phyloP scores from a whole-genome alignment of 1,284 basidiomycete species.

The Cryptococcus wingfieldii region DNA sequence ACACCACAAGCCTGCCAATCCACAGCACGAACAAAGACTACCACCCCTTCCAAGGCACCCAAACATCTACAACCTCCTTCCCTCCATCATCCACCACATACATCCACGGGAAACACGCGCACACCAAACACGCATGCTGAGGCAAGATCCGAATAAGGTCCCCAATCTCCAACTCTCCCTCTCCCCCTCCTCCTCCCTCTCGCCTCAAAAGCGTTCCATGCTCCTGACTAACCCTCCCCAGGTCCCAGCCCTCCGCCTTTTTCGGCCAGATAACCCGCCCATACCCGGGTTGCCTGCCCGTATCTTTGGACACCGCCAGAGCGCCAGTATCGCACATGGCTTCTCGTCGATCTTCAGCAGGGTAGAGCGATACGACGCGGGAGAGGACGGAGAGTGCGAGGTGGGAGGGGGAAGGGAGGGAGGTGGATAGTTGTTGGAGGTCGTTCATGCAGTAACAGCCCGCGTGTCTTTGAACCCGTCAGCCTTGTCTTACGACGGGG shows the following conservation, averaged over 20 bases:
- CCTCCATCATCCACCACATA: slow-evolving; percentile 66
- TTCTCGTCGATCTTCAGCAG: slow-evolving; percentile 53
- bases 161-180: slow-evolving; percentile 55
- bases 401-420: slow-evolving; percentile 56
- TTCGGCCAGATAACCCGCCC: slow-evolving; percentile 58
- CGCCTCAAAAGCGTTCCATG: slow-evolving; percentile 63
- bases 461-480: slow-evolving; percentile 54
- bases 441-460: slow-evolving; percentile 75
- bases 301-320: slow-evolving; percentile 80
- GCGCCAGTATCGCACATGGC: slow-evolving; percentile 72
- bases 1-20: not conserved
- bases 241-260: slow-evolving; percentile 59
- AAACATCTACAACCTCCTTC: slow-evolving; percentile 68
- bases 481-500: not conserved
- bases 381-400: slow-evolving; percentile 68
- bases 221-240: slow-evolving; percentile 71
- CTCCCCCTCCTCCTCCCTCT: slow-evolving; percentile 20
- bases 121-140: slow-evolving; percentile 62
- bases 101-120: slow-evolving; percentile 73
- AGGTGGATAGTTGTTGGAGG: slow-evolving; percentile 74
- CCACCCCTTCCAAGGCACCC: slow-evolving; percentile 91
- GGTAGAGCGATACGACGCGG: slow-evolving; percentile 72
- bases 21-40: slow-evolving; percentile 37
- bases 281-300: slow-evolving; percentile 64
- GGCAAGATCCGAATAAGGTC: slow-evolving; percentile 49